Percentiles rank a stretch among this genome's conserved stretches.
Conservation (phyloP, 768 basidiomycete genomes). For the Chalciporus pseudorubinellus region DNA sequence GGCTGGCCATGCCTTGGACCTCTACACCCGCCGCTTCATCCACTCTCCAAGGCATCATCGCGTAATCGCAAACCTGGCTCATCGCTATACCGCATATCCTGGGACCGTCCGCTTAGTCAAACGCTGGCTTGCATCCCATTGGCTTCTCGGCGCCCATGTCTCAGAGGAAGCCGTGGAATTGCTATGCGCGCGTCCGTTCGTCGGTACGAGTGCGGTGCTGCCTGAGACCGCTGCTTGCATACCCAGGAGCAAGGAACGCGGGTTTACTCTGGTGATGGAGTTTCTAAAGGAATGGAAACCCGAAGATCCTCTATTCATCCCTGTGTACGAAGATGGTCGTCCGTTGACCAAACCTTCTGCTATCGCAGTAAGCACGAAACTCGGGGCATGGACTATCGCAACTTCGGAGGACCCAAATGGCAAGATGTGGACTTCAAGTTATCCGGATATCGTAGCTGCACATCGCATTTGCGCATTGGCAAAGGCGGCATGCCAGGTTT, state of each 20-base stretch:
- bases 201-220: constrained; percentile 42
- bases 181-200: constrained; percentile 75
- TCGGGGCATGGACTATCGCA: constrained; percentile 69
- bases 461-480: constrained; percentile 72
- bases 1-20: constrained; percentile 53
- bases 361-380: constrained; percentile 32
- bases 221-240: constrained; percentile 41
- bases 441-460: constrained; percentile 71
- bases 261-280: constrained; percentile 71
- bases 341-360: constrained; percentile 8
- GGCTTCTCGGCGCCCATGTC: constrained; percentile 74
- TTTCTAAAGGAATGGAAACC: constrained; percentile 84
- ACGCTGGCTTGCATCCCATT: constrained; percentile 90
- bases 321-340: constrained; percentile 51
- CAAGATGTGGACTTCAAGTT: constrained; percentile 67
- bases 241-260: constrained; percentile 76
- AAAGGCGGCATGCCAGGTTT: constrained; percentile 62
- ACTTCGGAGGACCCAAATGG: constrained; percentile 80
- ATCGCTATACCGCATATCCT: constrained; percentile 75
- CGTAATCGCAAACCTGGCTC: constrained; percentile 73
- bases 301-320: constrained; percentile 70
- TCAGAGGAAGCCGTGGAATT: constrained; percentile 81
- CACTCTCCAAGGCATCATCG: constrained; percentile 84
- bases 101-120: constrained; percentile 86
- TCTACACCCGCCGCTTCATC: constrained; percentile 70